Conservation (phyloP, 495 filamentous ascomycete species). For the Extremus antarcticus region DNA sequence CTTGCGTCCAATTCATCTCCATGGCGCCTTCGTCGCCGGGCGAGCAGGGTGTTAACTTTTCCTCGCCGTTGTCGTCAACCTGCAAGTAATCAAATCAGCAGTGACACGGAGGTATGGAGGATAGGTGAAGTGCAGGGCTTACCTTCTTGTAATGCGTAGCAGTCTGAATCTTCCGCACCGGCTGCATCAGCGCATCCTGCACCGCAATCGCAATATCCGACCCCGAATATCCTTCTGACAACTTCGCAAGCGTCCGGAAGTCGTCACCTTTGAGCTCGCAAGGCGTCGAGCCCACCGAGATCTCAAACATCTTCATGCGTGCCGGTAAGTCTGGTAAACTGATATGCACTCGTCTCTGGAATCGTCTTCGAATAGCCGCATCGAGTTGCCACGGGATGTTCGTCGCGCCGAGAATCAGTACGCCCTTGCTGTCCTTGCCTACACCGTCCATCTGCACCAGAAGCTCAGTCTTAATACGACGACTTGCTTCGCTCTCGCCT, state of each 20-base stretch:
- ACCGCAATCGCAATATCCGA: constrained; percentile 95
- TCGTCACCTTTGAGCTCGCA: constrained; percentile 73
- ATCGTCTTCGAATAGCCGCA: constrained; percentile 92
- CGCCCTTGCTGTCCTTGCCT: constrained; percentile 83
- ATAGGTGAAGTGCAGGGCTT: constrained; percentile 12
- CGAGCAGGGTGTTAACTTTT: constrained; percentile 84
- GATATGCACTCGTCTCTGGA: constrained; percentile 94
- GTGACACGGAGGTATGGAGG: no score
- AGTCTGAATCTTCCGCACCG: constrained; percentile 92
- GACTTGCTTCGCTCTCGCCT: constrained; percentile 92
- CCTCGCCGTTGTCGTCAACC: constrained; percentile 59
- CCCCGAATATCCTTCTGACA: constrained; percentile 88
- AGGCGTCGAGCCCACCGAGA: constrained; percentile 81
- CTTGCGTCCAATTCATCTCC: constrained; percentile 88
- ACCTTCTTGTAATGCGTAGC: constrained; percentile 98
- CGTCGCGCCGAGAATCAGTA: constrained; percentile 90
- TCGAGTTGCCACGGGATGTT: constrained; percentile 99
- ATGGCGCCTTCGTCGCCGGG: constrained; percentile 74
- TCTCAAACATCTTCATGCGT: constrained; percentile 92
- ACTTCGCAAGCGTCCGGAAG: constrained; percentile 62
- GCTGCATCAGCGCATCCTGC: constrained; percentile 96
- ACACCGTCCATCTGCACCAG: constrained; percentile 99
- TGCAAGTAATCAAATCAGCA: constrained; percentile 29
- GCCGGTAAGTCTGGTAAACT: constrained; percentile 78
- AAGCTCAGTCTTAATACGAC: constrained; percentile 96